Conservation (phyloP, 2,329 filamentous ascomycete genomes). For the Claviceps sp. region DNA sequence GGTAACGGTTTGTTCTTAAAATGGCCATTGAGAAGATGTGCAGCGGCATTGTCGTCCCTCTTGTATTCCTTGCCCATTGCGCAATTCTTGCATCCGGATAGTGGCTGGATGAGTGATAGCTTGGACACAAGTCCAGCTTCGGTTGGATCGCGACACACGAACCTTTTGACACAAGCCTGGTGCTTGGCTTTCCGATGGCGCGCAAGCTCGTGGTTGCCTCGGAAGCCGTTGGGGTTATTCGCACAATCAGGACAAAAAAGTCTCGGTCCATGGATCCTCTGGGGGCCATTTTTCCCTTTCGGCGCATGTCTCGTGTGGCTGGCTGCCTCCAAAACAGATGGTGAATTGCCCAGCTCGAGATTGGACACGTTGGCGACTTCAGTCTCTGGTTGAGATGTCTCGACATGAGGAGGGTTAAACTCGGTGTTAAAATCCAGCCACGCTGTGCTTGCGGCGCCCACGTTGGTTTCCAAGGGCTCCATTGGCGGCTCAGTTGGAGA, state of each 20-base stretch:
- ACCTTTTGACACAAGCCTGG: conserved; percentile 38
- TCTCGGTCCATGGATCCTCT: conserved; percentile 44
- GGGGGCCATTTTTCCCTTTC: conserved; percentile 32
- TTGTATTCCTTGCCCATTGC: conserved; percentile 65
- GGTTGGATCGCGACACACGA: conserved; percentile 42
- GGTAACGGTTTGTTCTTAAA: conserved; percentile 51
- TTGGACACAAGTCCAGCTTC: conserved; percentile 23
- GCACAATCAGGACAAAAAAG: conserved; percentile 58
- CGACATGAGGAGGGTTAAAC: conserved; percentile 33
- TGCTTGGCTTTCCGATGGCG: conserved; percentile 58
- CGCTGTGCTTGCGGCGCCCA: conserved; percentile 26
- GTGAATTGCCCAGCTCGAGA: conserved; percentile 27
- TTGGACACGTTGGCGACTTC: conserved; percentile 25
- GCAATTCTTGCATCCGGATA: conserved; percentile 77
- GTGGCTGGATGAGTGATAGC: conserved; percentile 45
- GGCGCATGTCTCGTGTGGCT: conserved; percentile 17
- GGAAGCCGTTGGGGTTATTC: conserved; percentile 64
- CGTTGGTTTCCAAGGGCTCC: conserved; percentile 35
- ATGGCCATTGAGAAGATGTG: conserved; percentile 76
- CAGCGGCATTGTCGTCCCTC: conserved; percentile 89
- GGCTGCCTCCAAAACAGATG: conserved; percentile 3
- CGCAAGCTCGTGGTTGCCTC: conserved; percentile 71
- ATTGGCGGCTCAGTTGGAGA: conserved; percentile 16
- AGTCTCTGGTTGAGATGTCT: conserved; percentile 29
- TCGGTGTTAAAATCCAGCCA: conserved; percentile 31